Evolutionary conservation across 345 rosid genomes (phyloP).

Genomic region (Eucalyptus cloeziana): DNA sequence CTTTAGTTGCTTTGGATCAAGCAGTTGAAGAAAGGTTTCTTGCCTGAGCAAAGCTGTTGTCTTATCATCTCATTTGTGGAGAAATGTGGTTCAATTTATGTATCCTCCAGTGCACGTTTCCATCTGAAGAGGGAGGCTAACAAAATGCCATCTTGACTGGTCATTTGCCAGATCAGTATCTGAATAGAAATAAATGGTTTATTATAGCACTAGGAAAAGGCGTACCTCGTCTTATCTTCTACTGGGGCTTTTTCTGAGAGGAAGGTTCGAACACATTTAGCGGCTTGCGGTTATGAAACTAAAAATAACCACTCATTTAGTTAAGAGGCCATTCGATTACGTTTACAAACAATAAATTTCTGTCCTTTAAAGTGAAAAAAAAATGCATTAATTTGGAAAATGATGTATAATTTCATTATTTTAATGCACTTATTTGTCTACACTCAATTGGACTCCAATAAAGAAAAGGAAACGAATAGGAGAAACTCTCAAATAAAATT

Average conservation of each 20-base stretch:
- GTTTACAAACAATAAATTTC: neutral
- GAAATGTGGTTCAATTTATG: neutral
- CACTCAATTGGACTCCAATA: too few species aligned
- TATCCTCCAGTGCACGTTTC: neutral
- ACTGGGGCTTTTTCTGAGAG: neutral
- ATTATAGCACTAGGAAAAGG: neutral
- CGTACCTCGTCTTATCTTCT: neutral
- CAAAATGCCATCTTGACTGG: neutral
- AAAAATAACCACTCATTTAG: neutral
- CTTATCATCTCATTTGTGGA: neutral
- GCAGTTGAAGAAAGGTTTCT: neutral
- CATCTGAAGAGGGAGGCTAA: neutral
- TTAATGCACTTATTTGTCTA: too few species aligned
- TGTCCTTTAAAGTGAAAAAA: neutral
- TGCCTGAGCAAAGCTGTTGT: neutral
- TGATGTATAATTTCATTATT: too few species aligned
- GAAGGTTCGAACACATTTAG: neutral
- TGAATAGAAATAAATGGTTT: neutral
- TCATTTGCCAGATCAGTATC: neutral
- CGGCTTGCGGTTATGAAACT: neutral
- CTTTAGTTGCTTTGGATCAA: neutral
- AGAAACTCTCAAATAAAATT: too few species aligned
- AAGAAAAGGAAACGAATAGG: too few species aligned
- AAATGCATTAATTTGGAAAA: too few species aligned
- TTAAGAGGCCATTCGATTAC: neutral